Percentiles rank a stretch among this genome's conserved stretches.
phyloP scores from a whole-genome alignment of 2,329 filamentous ascomycete genomes.

The Anthostomella pinea region DNA sequence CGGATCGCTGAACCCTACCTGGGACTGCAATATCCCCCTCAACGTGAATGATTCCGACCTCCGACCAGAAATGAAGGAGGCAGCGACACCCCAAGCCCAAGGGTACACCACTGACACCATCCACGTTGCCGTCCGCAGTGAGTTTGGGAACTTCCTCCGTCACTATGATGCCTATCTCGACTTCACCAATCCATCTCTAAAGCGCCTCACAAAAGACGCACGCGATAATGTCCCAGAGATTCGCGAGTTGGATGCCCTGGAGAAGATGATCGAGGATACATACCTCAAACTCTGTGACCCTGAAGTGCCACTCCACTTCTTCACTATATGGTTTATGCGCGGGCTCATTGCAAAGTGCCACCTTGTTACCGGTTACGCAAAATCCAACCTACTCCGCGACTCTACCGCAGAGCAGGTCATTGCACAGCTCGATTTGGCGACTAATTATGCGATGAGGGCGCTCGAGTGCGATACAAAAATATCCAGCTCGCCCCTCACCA shows the following conservation, averaged over 20 bases:
- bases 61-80: constrained; percentile 37
- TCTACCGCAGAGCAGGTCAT: constrained; percentile 3
- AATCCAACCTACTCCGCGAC: constrained; percentile 18
- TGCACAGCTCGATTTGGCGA: constrained; percentile 26
- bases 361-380: constrained; percentile 48
- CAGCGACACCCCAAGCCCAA: constrained; percentile 25
- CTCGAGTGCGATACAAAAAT: constrained; percentile 38
- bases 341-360: constrained; percentile 45
- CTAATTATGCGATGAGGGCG: constrained; percentile 32
- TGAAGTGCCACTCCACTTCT: constrained; percentile 39
- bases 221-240: constrained; percentile 14
- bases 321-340: constrained; percentile 39
- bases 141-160: constrained; percentile 39
- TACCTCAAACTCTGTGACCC: constrained; percentile 42
- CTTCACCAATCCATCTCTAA: constrained; percentile 33
- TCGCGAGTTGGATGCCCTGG: constrained; percentile 34
- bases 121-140: constrained; percentile 39
- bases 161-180: constrained; percentile 34
- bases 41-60: constrained; percentile 48
- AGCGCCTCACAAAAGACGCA: constrained; percentile 20
- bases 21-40: constrained; percentile 42
- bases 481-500: constrained; percentile 27
- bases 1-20: constrained; percentile 31
- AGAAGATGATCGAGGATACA: constrained; percentile 41
- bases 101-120: constrained; percentile 42